Evolutionary conservation across 2,329 filamentous ascomycete species (phyloP).

Genomic region (Colletotrichum limetticola): DNA sequence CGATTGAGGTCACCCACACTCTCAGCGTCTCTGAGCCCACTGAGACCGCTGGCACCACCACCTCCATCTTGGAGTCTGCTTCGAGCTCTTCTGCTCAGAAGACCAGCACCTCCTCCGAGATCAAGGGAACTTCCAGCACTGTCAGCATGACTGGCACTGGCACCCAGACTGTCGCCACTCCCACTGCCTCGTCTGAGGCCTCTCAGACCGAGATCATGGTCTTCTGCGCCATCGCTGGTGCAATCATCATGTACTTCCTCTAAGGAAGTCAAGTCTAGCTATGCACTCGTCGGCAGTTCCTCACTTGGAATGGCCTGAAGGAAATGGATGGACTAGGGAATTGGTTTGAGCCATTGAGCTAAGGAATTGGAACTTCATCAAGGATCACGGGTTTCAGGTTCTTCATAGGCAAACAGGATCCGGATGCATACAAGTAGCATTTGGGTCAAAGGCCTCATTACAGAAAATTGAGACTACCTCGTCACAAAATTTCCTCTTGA

Average conservation of each 20-base stretch:
- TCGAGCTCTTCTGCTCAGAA: background rate
- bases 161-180: background rate
- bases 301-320: background rate
- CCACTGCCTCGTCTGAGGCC: background rate
- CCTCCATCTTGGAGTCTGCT: background rate
- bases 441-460: background rate
- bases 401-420: background rate
- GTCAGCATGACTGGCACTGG: background rate
- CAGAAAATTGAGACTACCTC: background rate
- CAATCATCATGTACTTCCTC: background rate
- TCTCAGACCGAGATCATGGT: background rate
- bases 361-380: background rate
- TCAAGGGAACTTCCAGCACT: background rate
- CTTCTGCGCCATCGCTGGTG: background rate
- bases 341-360: background rate
- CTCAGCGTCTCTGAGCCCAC: background rate
- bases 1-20: background rate
- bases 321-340: background rate
- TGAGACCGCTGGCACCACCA: background rate
- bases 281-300: background rate
- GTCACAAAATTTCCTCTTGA: background rate
- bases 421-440: background rate
- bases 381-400: background rate
- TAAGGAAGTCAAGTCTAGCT: background rate
- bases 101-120: background rate